Conservation (phyloP, 805 yeast species). For the Candida fluviatilis region DNA sequence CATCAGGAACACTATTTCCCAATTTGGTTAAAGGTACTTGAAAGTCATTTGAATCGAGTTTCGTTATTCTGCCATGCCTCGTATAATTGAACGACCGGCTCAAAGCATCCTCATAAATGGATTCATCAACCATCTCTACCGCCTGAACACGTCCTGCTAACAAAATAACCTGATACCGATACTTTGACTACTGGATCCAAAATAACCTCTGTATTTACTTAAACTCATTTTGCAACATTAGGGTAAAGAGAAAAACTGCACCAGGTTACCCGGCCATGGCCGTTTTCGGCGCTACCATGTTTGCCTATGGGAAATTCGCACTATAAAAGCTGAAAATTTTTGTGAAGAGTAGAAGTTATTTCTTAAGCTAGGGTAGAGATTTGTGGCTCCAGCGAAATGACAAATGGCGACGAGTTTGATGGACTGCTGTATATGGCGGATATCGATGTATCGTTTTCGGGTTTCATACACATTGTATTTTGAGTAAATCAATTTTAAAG, state of each 20-base stretch:
- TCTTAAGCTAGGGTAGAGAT: too few relatives aligned
- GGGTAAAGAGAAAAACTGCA: not conserved
- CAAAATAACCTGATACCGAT: too few relatives aligned
- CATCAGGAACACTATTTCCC: constrained; percentile 1
- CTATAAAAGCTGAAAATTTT: too few relatives aligned
- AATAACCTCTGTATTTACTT: too few relatives aligned
- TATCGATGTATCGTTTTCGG: not conserved
- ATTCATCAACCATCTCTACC: constrained; percentile 2
- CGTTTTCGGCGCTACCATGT: too few relatives aligned
- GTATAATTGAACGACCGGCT: constrained; percentile 4
- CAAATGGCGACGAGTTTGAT: too few relatives aligned
- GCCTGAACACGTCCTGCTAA: too few relatives aligned
- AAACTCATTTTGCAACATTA: not conserved
- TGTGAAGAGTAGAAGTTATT: too few relatives aligned
- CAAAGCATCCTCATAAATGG: constrained; percentile 5
- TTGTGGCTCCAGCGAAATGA: too few relatives aligned
- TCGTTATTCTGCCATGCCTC: not conserved
- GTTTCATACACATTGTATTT: constrained; percentile 5
- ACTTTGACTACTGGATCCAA: too few relatives aligned
- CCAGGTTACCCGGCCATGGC: not conserved
- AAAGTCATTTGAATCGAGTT: constrained; percentile 1
- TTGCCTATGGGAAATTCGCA: too few relatives aligned
- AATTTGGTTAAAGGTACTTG: constrained; percentile 6
- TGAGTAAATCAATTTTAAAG: constrained; percentile 4
- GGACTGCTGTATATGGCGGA: not conserved